Base-by-base conservation (phyloP, 2,329 filamentous ascomycete species). In the Coniella vitis region DNA sequence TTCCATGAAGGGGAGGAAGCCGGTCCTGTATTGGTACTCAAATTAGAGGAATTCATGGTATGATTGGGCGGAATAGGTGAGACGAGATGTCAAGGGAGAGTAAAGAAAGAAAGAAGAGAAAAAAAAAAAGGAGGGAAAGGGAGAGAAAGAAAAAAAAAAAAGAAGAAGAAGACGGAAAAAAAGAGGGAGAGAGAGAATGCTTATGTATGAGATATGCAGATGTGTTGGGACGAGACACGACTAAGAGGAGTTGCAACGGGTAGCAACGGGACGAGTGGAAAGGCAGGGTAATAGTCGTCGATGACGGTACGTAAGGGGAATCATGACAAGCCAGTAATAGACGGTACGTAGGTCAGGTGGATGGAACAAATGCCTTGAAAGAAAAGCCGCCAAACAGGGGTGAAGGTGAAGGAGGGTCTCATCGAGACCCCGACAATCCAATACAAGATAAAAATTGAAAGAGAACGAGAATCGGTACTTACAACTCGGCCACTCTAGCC, bases 1-100 rank as follows among this genome's bases (percentile, higher is more conserved):
- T 60, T 93, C 89, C 86, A 95, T 91, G 70, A 94, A 95, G 2
- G 90, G 89, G 60, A 91, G 87, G 65, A 95, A 90, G 49, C 88
- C 84, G 74, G 71, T 68, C 46, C 77, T 71, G 51, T 10, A 10
- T 39, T 16, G 41, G 50, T 14, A 20, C 1, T 10, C 17, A 47
- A 38, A 35, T 14, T 20, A 31, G 14, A 19, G 4, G 17, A 39
- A 13, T 20, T 12, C 1, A 19, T n/a, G 25, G 8, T 9, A 12
- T 1, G 39, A 4, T 29, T 7, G 7, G 20, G 2, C 22, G 21
- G 16, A 19, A 8, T 3, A 35, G 5, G n/a, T 19, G 20, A 25
- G 25, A 41, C 5, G 13, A 12, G 19, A 10, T 12, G 12, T n/a
- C 10, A 13, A 3, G 16, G 14, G 20, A 9, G 7, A 7, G 20